These are phyloP conservation scores for Xylaria sp. DNA, from an alignment of 2,329 filamentous ascomycete species.

Conservation along the genomic window DNA sequence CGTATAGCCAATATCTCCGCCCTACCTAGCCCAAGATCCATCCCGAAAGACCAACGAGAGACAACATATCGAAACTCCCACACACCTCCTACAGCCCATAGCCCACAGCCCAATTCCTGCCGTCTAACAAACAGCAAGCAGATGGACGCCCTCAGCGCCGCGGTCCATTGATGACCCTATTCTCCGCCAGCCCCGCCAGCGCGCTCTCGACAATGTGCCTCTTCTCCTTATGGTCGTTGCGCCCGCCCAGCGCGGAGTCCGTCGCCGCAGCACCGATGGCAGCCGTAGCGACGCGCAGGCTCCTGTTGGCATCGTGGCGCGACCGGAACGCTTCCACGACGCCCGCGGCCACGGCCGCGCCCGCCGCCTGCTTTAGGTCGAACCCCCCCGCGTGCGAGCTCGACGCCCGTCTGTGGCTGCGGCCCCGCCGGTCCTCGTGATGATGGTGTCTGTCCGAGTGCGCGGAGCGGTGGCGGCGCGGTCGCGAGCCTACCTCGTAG, in stretches of 20 bases:
- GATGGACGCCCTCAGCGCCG: neutral
- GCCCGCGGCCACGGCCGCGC: constrained; percentile 34
- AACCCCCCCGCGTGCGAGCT: constrained; percentile 10
- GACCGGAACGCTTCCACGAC: constrained; percentile 36
- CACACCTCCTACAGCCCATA: no score
- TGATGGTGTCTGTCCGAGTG: constrained; percentile 6
- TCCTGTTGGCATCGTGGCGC: constrained; percentile 26
- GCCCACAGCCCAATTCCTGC: no score
- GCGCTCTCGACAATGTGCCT: constrained; percentile 33
- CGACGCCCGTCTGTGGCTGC: neutral
- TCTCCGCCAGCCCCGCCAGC: constrained; percentile 35
- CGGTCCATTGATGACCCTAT: constrained; percentile 37
- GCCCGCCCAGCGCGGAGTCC: constrained; percentile 27
- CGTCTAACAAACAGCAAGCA: neutral
- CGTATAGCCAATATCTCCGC: no score
- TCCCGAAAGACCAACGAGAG: no score
- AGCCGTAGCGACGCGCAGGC: constrained; percentile 35
- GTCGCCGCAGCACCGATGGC: constrained; percentile 37
- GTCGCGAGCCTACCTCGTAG: neutral
- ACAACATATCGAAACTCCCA: no score
- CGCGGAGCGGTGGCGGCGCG: constrained; percentile 15
- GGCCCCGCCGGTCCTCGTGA: constrained; percentile 1
- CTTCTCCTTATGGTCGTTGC: constrained; percentile 25
- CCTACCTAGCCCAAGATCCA: no score
- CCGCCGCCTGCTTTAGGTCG: constrained; percentile 33